Conservation (phyloP, 768 basidiomycete genomes). For the Cystofilobasidium ferigula region DNA sequence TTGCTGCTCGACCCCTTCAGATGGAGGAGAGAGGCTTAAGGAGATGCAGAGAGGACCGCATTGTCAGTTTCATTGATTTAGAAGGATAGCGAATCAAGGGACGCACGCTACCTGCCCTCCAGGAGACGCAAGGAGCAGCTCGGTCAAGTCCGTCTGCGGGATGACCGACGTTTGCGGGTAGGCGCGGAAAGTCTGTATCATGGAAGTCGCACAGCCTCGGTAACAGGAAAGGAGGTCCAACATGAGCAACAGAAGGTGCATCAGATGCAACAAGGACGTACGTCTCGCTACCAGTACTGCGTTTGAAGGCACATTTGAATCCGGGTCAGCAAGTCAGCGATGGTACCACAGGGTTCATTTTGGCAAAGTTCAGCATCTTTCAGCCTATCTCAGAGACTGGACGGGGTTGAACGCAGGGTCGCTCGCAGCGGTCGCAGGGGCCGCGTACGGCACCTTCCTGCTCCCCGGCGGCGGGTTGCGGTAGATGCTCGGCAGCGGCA, state of each 20-base stretch:
- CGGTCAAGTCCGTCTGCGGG: constrained; percentile 69
- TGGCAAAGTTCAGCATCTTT: background rate
- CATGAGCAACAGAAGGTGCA: no score
- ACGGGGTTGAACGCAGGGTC: constrained; percentile 32
- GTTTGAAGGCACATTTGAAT: constrained; percentile 20
- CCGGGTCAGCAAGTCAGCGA: background rate
- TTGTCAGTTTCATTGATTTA: background rate
- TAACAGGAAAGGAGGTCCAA: constrained; percentile 15
- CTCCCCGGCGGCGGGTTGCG: constrained; percentile 82
- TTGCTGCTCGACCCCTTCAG: background rate
- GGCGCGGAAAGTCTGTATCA: constrained; percentile 49
- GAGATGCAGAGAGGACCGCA: no score
- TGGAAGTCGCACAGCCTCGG: no score
- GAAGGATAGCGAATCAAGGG: background rate
- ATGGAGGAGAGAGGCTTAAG: no score
- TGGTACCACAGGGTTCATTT: constrained; percentile 23
- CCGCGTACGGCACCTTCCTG: constrained; percentile 70
- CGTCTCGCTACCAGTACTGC: constrained; percentile 90
- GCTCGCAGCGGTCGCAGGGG: constrained; percentile 77
- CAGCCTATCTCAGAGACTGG: background rate
- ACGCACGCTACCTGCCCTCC: constrained; percentile 50
- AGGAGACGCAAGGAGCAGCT: constrained; percentile 70
- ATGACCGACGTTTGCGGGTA: constrained; percentile 87
- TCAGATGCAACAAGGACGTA: constrained; percentile 35
- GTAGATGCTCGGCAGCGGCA: constrained; percentile 61